Evolutionary conservation across 306 rosid species (phyloP).

Genomic region (Fagus sylvatica): DNA sequence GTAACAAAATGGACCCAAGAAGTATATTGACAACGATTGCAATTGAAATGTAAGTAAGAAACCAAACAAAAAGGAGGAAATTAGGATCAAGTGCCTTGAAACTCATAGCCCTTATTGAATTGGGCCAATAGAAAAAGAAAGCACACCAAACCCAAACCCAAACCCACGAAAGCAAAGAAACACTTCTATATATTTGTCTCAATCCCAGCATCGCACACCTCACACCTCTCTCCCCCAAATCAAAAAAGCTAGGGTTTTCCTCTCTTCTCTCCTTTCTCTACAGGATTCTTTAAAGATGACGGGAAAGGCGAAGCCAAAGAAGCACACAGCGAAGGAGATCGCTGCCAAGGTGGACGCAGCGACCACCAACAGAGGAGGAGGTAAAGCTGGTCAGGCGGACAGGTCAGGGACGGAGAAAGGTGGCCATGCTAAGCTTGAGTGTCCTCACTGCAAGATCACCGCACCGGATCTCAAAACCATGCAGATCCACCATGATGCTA

Average conservation of each 20-base stretch:
- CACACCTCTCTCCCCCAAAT: neutral
- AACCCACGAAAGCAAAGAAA: too few species aligned
- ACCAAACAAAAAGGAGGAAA: too few species aligned
- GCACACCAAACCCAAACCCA: too few species aligned
- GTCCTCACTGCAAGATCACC: constrained; percentile 85
- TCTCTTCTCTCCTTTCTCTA: neutral
- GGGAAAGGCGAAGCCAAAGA: constrained; percentile 99
- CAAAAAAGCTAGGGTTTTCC: too few species aligned
- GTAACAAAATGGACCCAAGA: too few species aligned
- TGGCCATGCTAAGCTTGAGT: constrained; percentile 95
- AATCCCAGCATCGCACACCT: too few species aligned
- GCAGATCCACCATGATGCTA: constrained; percentile 97
- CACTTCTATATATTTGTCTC: too few species aligned
- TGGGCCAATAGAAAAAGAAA: too few species aligned
- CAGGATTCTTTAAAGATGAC: constrained; percentile 47
- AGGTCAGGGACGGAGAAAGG: constrained; percentile 75
- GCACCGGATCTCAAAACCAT: constrained; percentile 89
- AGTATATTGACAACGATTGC: too few species aligned
- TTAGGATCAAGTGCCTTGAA: too few species aligned
- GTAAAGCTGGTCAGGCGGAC: constrained; percentile 80
- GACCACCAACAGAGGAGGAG: constrained; percentile 92
- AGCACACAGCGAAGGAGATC: constrained; percentile 99
- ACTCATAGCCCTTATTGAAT: too few species aligned
- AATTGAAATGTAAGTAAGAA: too few species aligned
- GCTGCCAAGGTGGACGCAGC: constrained; percentile 86